These are phyloP conservation scores for Lactarius psammicola DNA, from an alignment of 768 basidiomycete species.

Conservation along the genomic window DNA sequence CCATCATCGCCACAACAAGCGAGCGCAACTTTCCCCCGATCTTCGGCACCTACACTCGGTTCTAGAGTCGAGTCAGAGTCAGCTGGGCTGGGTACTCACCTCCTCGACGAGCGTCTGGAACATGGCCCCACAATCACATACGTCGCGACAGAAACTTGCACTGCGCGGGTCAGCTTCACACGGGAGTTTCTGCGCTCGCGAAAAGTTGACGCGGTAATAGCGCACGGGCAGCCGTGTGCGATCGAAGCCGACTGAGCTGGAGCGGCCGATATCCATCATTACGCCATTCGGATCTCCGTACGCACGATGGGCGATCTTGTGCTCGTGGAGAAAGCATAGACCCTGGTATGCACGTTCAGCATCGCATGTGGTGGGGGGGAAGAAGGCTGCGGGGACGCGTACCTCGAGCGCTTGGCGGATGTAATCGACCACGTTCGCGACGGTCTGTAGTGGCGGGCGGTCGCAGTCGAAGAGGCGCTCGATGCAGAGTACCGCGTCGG, in stretches of 20 bases:
- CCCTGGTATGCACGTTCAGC: too few relatives aligned
- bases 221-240: too few relatives aligned
- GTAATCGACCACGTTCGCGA: conserved; percentile 51
- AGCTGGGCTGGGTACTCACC: not conserved
- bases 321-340: too few relatives aligned
- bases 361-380: too few relatives aligned
- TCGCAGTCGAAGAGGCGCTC: conserved; percentile 46
- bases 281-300: too few relatives aligned
- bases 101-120: conserved; percentile 8
- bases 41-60: conserved; percentile 39
- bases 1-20: conserved; percentile 47
- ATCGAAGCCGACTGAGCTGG: too few relatives aligned
- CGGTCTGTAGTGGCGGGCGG: conserved; percentile 45
- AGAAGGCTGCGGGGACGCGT: too few relatives aligned
- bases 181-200: not conserved
- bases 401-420: conserved; percentile 54
- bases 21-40: conserved; percentile 43
- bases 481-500: conserved; percentile 44
- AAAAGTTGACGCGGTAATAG: too few relatives aligned
- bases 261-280: too few relatives aligned
- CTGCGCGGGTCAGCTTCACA: conserved; percentile 12
- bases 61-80: not conserved
- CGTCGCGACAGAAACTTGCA: conserved; percentile 15
- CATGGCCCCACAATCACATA: conserved; percentile 21
- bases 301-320: too few relatives aligned